Conservation (phyloP, 352 stramenopile genomes). For the Halophytophthora batemanensis region DNA sequence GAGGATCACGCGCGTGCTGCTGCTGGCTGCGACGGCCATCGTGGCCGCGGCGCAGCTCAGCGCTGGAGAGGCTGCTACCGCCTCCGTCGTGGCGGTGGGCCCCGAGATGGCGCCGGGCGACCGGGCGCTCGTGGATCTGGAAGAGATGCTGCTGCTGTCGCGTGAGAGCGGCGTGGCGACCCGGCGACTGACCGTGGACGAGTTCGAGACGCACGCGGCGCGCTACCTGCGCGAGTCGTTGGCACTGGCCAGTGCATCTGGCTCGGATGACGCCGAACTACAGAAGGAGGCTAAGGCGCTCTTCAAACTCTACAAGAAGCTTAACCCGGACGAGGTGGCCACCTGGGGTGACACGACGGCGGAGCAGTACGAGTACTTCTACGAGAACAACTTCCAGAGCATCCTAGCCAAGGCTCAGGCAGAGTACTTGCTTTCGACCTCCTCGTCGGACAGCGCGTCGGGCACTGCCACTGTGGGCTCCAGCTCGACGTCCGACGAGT, state of each 20-base stretch:
- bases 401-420: slow-evolving; percentile 38
- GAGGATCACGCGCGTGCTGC: slow-evolving; percentile 25
- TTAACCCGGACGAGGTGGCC: slow-evolving; percentile 38
- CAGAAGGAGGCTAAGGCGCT: slow-evolving; percentile 41
- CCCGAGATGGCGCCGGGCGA: not conserved
- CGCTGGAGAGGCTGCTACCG: not conserved
- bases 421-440: slow-evolving; percentile 15
- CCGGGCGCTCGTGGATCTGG: slow-evolving; percentile 18
- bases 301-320: slow-evolving; percentile 66
- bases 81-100: not conserved
- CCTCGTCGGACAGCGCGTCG: slow-evolving; percentile 14
- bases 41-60: slow-evolving; percentile 15
- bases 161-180: slow-evolving; percentile 17
- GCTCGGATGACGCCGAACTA: slow-evolving; percentile 28
- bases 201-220: slow-evolving; percentile 41
- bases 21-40: slow-evolving; percentile 25
- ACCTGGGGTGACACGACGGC: slow-evolving; percentile 39
- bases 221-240: slow-evolving; percentile 32
- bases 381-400: slow-evolving; percentile 56
- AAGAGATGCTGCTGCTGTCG: slow-evolving; percentile 23
- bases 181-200: slow-evolving; percentile 22
- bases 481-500: slow-evolving; percentile 13
- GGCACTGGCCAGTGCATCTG: no score
- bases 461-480: slow-evolving; percentile 17
- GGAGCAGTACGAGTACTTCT: slow-evolving; percentile 57